Percentiles rank a stretch among this genome's conserved stretches.
Conservation (phyloP, 345 rosid genomes). For the Rhodomyrtus tomentosa region DNA sequence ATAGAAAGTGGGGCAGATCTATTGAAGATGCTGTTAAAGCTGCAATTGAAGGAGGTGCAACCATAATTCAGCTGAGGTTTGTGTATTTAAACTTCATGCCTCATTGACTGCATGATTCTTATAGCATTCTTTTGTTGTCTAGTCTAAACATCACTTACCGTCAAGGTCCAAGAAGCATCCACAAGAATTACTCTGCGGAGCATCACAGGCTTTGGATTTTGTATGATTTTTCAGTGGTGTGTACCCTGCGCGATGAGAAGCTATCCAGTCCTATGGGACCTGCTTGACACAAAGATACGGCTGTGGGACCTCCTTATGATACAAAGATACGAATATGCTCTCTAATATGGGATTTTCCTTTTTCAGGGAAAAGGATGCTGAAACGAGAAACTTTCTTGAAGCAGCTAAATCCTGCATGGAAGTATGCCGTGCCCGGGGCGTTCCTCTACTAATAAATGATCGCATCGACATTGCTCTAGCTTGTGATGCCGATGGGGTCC, state of each 20-base stretch:
- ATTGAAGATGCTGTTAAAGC: constrained; percentile 52
- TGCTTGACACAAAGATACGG: no score
- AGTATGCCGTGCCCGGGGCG: constrained; percentile 42
- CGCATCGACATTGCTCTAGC: constrained; percentile 82
- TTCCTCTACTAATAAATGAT: constrained; percentile 73
- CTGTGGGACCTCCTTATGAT: not conserved
- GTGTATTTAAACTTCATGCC: not conserved
- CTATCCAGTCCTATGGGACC: not conserved
- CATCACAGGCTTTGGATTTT: not conserved
- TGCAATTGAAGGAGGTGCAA: constrained; percentile 86
- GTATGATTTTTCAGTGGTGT: not conserved
- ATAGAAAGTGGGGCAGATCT: constrained; percentile 67
- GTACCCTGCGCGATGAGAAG: not conserved
- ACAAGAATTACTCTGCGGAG: not conserved
- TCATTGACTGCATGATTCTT: not conserved
- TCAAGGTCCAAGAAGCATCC: not conserved
- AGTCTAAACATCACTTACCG: not conserved
- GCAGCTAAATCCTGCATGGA: constrained; percentile 59
- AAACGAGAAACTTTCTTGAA: constrained; percentile 52
- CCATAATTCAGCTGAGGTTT: constrained; percentile 81
- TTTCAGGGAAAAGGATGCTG: constrained; percentile 66
- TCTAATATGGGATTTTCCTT: not conserved
- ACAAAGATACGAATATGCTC: not conserved
- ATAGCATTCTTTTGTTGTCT: not conserved
- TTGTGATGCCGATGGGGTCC: constrained; percentile 84